Conservation (phyloP, 495 filamentous ascomycete species). For the Monascus purpureus region DNA sequence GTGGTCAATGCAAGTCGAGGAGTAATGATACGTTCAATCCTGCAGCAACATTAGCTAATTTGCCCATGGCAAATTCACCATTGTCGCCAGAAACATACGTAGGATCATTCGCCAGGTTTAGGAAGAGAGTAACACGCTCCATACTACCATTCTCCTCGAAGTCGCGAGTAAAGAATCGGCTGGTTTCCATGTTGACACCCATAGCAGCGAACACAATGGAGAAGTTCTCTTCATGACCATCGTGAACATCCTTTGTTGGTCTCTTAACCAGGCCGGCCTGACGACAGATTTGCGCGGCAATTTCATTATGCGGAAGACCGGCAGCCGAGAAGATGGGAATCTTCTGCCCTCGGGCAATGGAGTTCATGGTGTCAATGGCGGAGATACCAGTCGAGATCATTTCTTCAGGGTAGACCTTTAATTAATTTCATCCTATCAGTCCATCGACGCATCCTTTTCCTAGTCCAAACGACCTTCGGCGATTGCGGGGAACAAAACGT, state of each 20-base stretch:
- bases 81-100: conserved; percentile 48
- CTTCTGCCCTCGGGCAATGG: conserved; percentile 97
- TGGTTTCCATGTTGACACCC: conserved; percentile 99
- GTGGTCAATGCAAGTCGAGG: conserved; percentile 97
- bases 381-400: conserved; percentile 99
- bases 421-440: conserved; percentile 10
- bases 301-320: conserved; percentile 98
- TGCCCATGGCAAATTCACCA: neutral
- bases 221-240: conserved; percentile 98
- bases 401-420: conserved; percentile 91
- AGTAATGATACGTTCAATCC: conserved; percentile 99
- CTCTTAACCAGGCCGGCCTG: conserved; percentile 85
- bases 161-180: conserved; percentile 94
- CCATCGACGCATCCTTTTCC: neutral
- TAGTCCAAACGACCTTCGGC: neutral
- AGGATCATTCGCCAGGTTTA: conserved; percentile 97
- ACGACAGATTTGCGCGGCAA: conserved; percentile 93
- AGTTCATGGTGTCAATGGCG: conserved; percentile 99
- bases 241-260: conserved; percentile 89
- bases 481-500: conserved; percentile 13
- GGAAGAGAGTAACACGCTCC: conserved; percentile 92
- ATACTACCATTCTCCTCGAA: conserved; percentile 99
- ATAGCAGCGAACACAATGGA: conserved; percentile 98
- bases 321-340: conserved; percentile 99
- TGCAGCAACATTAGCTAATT: conserved; percentile 21